Evolutionary conservation across 108 stramenopile genomes (phyloP), one percentile per base, ranked within the genome.

Genomic region (Cyclotella atomus): DNA sequence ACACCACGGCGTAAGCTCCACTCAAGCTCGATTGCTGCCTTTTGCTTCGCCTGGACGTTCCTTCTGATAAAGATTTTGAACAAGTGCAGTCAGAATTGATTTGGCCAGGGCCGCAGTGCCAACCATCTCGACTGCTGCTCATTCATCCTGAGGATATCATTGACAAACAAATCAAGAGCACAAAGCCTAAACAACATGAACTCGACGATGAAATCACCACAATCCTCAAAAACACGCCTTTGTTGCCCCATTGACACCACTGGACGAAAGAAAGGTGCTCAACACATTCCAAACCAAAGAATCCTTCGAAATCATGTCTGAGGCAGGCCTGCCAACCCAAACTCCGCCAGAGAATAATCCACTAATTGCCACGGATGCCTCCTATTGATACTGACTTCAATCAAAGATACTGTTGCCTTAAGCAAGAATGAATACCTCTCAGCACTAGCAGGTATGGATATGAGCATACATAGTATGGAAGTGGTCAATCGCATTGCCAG

Each of bases 261-360:
- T 78, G 19, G 85, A 88, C 9, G 88, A 94, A 46, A 84, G 85
- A 30, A 77, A 56, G 45, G 84, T 91, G 16, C 59, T 91, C 70
- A 81, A 91, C 70, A 69, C 88, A 10, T 65, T 94, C 25, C 62
- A 79, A 70, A 52, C 36, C 34, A 32, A 44, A 23, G 67, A 73
- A 44, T 73, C 86, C 29, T 54, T 80, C 14, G 70, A 82, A 33
- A 68, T 91, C 43, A 73, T 94, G 9, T 56, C 73, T 32, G 87
- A 94, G 56, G 87, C 87, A 2, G 97, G 96, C 2, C 74, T 99
- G 57, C 91, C 93, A 7, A 95, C 97, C 2, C 94, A 85, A 57
- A 99, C 91, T 67, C 82, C 98, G 17, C 93, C 95, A n/a, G 97
- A 98, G 78, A 90, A 97, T 60, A 98, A 98, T 73, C 97, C 98